Evolutionary conservation across 2,329 filamentous ascomycete species (phyloP).

Genomic region (Dactylonectria macrodidyma): DNA sequence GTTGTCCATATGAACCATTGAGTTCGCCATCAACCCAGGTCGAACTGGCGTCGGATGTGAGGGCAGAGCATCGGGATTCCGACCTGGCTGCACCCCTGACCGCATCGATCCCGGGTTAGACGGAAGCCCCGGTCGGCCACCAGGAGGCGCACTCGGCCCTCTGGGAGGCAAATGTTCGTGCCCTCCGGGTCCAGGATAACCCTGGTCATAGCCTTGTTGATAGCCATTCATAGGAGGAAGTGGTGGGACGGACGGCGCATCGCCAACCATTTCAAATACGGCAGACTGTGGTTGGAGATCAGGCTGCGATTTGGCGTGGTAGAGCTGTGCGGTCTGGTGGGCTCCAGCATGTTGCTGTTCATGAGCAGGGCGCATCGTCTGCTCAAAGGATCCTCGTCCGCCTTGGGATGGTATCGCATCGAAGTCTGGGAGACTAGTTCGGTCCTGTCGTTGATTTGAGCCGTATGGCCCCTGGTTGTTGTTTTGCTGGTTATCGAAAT

Average conservation of each 20-base stretch:
- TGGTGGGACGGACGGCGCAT: slow-evolving; percentile 70
- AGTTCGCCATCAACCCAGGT: slow-evolving; percentile 73
- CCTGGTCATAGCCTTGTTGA: slow-evolving; percentile 47
- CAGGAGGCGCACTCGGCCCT: slow-evolving; percentile 53
- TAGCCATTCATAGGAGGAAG: slow-evolving; percentile 55
- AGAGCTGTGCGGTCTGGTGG: slow-evolving; percentile 68
- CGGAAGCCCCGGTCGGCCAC: slow-evolving; percentile 8
- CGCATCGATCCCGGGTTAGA: slow-evolving; percentile 34
- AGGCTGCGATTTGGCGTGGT: slow-evolving; percentile 77
- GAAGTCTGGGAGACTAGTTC: slow-evolving; percentile 58
- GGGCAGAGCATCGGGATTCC: slow-evolving; percentile 64
- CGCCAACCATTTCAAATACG: slow-evolving; percentile 81
- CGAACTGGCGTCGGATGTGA: slow-evolving; percentile 75
- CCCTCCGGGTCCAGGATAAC: slow-evolving; percentile 38
- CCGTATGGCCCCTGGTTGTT: slow-evolving; percentile 45
- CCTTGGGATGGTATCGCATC: slow-evolving; percentile 55
- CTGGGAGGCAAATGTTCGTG: slow-evolving; percentile 49
- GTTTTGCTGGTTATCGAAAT: slow-evolving; percentile 61
- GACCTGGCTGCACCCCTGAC: slow-evolving; percentile 44
- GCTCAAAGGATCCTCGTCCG: slow-evolving; percentile 63
- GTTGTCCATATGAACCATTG: slow-evolving; percentile 68
- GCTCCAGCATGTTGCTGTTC: slow-evolving; percentile 64
- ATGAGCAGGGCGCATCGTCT: slow-evolving; percentile 58
- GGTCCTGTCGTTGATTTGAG: slow-evolving; percentile 38
- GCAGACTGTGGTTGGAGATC: slow-evolving; percentile 77